Conservation (phyloP, 2,329 filamentous ascomycete species). For the Neurospora sp. region DNA sequence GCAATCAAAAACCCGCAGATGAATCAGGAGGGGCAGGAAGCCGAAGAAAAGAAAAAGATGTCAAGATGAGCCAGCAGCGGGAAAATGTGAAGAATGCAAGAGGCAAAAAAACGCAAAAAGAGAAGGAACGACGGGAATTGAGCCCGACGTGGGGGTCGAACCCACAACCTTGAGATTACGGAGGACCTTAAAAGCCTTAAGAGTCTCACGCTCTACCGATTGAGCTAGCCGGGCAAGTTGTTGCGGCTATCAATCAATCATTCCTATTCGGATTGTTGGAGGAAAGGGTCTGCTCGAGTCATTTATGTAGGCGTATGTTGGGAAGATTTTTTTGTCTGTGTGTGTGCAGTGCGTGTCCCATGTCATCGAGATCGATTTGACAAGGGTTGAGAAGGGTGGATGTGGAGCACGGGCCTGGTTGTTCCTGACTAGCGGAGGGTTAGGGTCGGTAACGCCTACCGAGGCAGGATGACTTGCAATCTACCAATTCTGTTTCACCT, state of each 20-base stretch:
- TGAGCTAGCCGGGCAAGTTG: constrained; percentile 47
- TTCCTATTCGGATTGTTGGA: not conserved
- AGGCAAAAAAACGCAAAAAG: not conserved
- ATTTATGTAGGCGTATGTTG: not conserved
- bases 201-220: constrained; percentile 66
- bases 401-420: not conserved
- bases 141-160: constrained; percentile 13
- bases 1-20: no score
- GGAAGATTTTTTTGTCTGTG: not conserved
- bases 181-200: constrained; percentile 27
- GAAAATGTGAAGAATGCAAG: not conserved
- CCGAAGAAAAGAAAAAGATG: no score
- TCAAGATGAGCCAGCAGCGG: no score
- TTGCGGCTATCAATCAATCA: not conserved
- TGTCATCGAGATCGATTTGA: not conserved
- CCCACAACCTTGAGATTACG: constrained; percentile 12
- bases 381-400: no score
- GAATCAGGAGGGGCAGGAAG: no score
- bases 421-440: no score
- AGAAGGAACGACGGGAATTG: constrained; percentile 10
- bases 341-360: not conserved
- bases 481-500: not conserved
- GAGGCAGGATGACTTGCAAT: not conserved
- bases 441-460: not conserved
- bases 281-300: not conserved